Percentiles rank a stretch among this genome's conserved stretches.
Evolutionary conservation across 2,329 filamentous ascomycete species (phyloP).

Genomic region (Hysterium pulicare): DNA sequence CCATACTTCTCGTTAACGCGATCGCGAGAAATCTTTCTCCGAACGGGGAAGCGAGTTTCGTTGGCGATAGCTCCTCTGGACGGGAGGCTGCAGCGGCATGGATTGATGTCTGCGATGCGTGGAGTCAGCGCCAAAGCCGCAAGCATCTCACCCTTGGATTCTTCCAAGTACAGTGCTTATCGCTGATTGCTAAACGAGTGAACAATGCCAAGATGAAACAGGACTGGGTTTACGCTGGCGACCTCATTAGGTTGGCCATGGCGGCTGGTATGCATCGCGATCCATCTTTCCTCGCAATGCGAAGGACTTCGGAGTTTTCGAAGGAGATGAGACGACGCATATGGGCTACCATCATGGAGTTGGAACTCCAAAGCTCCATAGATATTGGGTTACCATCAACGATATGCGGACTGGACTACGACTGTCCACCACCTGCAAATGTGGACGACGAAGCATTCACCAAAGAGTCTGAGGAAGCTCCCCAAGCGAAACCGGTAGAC

Average conservation of each 20-base stretch:
- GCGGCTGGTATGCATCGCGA: conserved; percentile 53
- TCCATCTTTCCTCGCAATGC: conserved; percentile 35
- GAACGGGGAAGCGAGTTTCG: conserved; percentile 32
- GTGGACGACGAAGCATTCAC: conserved; percentile 50
- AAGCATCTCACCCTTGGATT: conserved; percentile 51
- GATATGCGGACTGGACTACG: conserved; percentile 44
- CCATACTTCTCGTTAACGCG: conserved; percentile 39
- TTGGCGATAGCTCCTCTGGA: conserved; percentile 42
- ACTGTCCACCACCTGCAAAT: conserved; percentile 49
- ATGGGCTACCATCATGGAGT: conserved; percentile 56
- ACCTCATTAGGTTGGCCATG: conserved; percentile 52
- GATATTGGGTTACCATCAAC: conserved; percentile 53
- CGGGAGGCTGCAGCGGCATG: conserved; percentile 38
- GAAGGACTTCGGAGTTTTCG: conserved; percentile 39
- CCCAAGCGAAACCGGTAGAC: conserved; percentile 19
- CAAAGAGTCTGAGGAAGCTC: conserved; percentile 18
- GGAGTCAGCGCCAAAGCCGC: conserved; percentile 45
- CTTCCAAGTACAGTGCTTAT: conserved; percentile 51
- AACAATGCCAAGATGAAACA: conserved; percentile 54
- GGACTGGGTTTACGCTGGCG: conserved; percentile 51
- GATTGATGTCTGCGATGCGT: conserved; percentile 41
- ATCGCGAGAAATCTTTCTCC: conserved; percentile 35
- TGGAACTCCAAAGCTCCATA: conserved; percentile 55
- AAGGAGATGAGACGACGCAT: conserved; percentile 54
- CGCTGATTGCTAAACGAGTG: conserved; percentile 49